Conservation (phyloP, 2,329 filamentous ascomycete genomes). For the Fusarium sp. region DNA sequence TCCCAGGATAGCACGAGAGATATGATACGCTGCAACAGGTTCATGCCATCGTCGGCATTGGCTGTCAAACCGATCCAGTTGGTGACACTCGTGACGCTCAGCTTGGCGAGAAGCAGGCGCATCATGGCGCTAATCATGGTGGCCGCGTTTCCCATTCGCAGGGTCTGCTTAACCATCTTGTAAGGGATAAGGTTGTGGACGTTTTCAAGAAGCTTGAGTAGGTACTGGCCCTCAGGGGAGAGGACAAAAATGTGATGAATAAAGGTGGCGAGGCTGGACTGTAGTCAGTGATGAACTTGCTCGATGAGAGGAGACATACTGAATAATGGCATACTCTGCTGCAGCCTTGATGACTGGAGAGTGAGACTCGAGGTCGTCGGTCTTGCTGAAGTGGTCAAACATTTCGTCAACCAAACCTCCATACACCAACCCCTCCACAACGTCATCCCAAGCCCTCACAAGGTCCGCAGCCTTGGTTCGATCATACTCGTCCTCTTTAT, state of each 20-base stretch:
- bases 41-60: constrained; percentile 82
- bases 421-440: constrained; percentile 74
- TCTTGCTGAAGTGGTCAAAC: constrained; percentile 70
- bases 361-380: constrained; percentile 73
- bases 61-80: constrained; percentile 83
- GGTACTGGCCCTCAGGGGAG: constrained; percentile 80
- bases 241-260: constrained; percentile 79
- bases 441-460: constrained; percentile 73
- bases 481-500: constrained; percentile 63
- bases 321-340: constrained; percentile 75
- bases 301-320: constrained; percentile 61
- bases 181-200: constrained; percentile 80
- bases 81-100: constrained; percentile 78
- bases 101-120: constrained; percentile 79
- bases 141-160: constrained; percentile 82
- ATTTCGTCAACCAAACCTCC: constrained; percentile 74
- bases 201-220: constrained; percentile 77
- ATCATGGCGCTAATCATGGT: constrained; percentile 85
- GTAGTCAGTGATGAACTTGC: constrained; percentile 30
- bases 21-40: constrained; percentile 81
- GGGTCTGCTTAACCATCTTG: constrained; percentile 76
- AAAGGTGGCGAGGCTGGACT: constrained; percentile 74
- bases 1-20: constrained; percentile 81
- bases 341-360: constrained; percentile 71
- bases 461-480: constrained; percentile 69